Evolutionary conservation across 2,329 filamentous ascomycete genomes (phyloP), one percentile per base, ranked within the genome.

Genomic region (Paecilomyces sp.): DNA sequence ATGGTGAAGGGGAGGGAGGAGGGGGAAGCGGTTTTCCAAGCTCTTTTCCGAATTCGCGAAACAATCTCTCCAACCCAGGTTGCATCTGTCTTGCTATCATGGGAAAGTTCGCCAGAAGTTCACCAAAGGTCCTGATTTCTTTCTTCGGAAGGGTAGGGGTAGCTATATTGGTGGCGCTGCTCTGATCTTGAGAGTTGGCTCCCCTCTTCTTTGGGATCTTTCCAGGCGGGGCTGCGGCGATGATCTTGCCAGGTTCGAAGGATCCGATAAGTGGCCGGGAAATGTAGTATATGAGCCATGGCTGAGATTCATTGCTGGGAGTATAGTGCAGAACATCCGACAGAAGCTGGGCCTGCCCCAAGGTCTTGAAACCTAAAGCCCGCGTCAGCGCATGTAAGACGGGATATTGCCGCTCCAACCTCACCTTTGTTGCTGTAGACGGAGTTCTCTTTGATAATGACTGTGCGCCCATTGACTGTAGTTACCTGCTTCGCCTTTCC

Each of bases 21-120:
- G 89, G 88, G 2, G 91, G 91, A 5, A 96, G 75, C 5, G 91
- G 91, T 68, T 90, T 92, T 64, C 95, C 90, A 65, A 97, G 88
- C 58, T 93, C 89, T 53, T 85, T 85, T 5, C 86, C 88, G 72
- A 99, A 97, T 67, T 97, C 92, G 62, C 88, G 87, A 70, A 97
- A 96, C 28, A 97, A 78, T 68, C 88, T 88, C 69, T 99, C 93
- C 34, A 99, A 77, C 0, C 94, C 94, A 1, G 88, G 85, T 67
- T 97, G 92, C 92, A 99, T 96, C 74, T 99, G 94, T 61, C 91
- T 85, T 25, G 92, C 92, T 67, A 99, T 97, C 85, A 96, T 90
- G 1, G 94, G 94, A 65, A 97, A 99, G 67, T 92, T 87, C 65
- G 90, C 90, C 51, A 99, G 82, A 13, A 99, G 82, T 64, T 97